Conservation (phyloP, 2,329 filamentous ascomycete species). For the Diaporthe sp. region DNA sequence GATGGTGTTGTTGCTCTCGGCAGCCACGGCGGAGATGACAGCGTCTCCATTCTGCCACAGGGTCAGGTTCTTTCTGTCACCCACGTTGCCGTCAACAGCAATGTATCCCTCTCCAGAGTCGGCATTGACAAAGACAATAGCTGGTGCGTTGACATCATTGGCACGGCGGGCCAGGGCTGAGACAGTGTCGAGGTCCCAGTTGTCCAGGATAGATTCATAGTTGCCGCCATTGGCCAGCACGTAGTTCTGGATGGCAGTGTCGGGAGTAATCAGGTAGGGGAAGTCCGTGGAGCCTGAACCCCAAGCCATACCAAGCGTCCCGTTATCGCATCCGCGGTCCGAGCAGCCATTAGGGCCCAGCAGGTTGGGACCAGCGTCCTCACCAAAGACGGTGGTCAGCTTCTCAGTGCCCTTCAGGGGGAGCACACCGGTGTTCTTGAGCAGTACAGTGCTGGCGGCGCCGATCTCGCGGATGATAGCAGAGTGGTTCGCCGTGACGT, state of each 20-base stretch:
- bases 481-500: conserved; percentile 67
- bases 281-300: conserved; percentile 88
- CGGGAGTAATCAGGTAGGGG: conserved; percentile 82
- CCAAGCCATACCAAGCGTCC: conserved; percentile 87
- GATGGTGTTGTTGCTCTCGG: conserved; percentile 65
- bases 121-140: conserved; percentile 85
- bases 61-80: conserved; percentile 81
- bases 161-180: conserved; percentile 50
- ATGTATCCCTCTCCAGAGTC: conserved; percentile 84
- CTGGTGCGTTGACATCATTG: conserved; percentile 75
- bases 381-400: conserved; percentile 76
- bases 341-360: conserved; percentile 81
- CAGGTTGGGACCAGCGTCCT: conserved; percentile 72
- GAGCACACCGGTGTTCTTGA: conserved; percentile 71
- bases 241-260: conserved; percentile 63
- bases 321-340: conserved; percentile 85
- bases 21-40: conserved; percentile 78
- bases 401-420: conserved; percentile 60
- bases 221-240: conserved; percentile 70
- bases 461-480: conserved; percentile 64
- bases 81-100: conserved; percentile 71
- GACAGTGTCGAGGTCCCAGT: conserved; percentile 63
- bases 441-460: conserved; percentile 67
- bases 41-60: conserved; percentile 82
- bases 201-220: conserved; percentile 62